phyloP scores from a whole-genome alignment of 192 early-diverging fungal genomes.

The Fimicolochytrium jonesii region DNA sequence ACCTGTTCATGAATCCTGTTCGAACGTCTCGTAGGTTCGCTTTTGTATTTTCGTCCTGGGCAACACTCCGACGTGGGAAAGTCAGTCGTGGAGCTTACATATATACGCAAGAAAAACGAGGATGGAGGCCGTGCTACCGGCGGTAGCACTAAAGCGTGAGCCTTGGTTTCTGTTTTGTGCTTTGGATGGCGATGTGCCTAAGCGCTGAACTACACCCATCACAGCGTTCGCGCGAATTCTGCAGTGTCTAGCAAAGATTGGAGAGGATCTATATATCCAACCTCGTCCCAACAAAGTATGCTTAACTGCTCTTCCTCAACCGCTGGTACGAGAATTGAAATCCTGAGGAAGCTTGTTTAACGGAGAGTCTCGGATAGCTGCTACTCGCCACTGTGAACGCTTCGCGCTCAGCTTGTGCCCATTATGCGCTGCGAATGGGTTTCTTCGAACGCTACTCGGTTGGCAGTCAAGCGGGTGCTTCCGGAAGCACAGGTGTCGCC shows the following conservation, averaged over 20 bases:
- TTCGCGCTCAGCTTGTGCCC: constrained; percentile 60
- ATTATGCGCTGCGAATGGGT: constrained; percentile 47
- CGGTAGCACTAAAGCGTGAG: constrained; percentile 22
- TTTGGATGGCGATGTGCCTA: neutral
- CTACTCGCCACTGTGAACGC: constrained; percentile 61
- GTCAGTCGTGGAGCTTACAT: no score
- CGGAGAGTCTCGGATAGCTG: constrained; percentile 18
- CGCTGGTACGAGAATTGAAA: no score
- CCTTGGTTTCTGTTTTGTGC: neutral
- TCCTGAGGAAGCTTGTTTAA: no score
- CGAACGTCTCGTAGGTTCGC: no score
- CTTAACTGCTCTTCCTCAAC: no score
- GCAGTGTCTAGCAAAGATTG: constrained; percentile 56
- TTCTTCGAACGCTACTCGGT: constrained; percentile 67
- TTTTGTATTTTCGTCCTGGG: no score
- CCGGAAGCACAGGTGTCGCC: no score
- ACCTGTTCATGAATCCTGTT: no score
- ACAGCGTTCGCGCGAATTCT: constrained; percentile 53
- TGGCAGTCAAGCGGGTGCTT: constrained; percentile 18
- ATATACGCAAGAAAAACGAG: no score
- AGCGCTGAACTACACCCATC: no score
- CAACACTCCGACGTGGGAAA: no score
- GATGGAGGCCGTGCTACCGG: constrained; percentile 21
- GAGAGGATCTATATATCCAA: constrained; percentile 60
- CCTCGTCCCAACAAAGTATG: constrained; percentile 46